Evolutionary conservation across 2,329 filamentous ascomycete genomes (phyloP).

Genomic region (Incumbomyces delicatus): DNA sequence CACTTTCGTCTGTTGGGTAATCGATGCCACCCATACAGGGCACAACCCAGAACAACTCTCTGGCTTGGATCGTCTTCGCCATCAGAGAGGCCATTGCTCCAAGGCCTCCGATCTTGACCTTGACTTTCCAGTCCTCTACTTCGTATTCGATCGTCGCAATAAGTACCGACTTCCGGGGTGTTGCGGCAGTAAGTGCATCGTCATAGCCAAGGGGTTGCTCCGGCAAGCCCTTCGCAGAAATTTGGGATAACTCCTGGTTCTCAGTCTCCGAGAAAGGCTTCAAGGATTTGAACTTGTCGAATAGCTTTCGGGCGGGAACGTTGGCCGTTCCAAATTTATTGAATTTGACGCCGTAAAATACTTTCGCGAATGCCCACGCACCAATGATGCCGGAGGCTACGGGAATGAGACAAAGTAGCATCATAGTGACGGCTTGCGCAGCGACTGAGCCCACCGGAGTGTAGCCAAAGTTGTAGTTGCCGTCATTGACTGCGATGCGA

Average conservation of each 20-base stretch:
- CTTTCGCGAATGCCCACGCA: conserved; percentile 49
- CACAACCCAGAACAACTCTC: conserved; percentile 56
- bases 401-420: conserved; percentile 46
- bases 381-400: conserved; percentile 40
- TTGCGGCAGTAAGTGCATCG: conserved; percentile 25
- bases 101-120: conserved; percentile 61
- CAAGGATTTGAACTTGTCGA: background rate
- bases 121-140: conserved; percentile 60
- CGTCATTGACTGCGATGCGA: conserved; percentile 47
- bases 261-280: background rate
- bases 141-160: conserved; percentile 66
- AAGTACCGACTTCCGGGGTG: conserved; percentile 46
- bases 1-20: conserved; percentile 39
- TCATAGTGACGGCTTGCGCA: conserved; percentile 45
- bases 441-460: conserved; percentile 45
- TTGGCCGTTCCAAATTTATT: conserved; percentile 48
- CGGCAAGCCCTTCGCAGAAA: conserved; percentile 27
- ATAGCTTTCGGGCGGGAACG: conserved; percentile 24
- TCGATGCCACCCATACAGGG: conserved; percentile 54
- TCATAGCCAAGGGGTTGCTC: conserved; percentile 26
- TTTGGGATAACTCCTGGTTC: conserved; percentile 2
- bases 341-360: conserved; percentile 55
- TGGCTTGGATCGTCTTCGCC: conserved; percentile 56
- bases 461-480: conserved; percentile 41
- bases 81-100: conserved; percentile 63